Evolutionary conservation across 2,329 filamentous ascomycete genomes (phyloP).

Genomic region (Allantophomopsis cytisporea): DNA sequence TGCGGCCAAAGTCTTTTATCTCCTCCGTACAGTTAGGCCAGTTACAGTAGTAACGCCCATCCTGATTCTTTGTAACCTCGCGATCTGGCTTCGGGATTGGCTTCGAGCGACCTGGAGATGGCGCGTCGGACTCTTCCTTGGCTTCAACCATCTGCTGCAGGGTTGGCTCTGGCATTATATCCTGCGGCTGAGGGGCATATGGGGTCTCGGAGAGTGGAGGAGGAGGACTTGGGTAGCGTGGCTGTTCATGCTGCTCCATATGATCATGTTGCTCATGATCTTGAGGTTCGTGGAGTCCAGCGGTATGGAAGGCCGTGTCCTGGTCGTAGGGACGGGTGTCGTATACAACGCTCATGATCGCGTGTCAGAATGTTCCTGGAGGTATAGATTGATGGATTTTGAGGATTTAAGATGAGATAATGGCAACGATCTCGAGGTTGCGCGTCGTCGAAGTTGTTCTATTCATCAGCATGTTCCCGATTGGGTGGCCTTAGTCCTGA

Average conservation of each 20-base stretch:
- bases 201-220: constrained; percentile 14
- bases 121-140: constrained; percentile 15
- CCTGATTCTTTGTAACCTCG: constrained; percentile 43
- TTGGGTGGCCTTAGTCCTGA: too few relatives aligned
- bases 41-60: constrained; percentile 68
- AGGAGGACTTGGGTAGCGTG: constrained; percentile 17
- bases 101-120: constrained; percentile 23
- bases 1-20: constrained; percentile 56
- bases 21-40: constrained; percentile 55
- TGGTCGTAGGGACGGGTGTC: not conserved
- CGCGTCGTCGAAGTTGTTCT: too few relatives aligned
- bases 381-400: too few relatives aligned
- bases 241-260: constrained; percentile 8
- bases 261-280: constrained; percentile 3
- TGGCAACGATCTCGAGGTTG: too few relatives aligned
- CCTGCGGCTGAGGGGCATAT: constrained; percentile 12
- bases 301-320: not conserved
- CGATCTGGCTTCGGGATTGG: constrained; percentile 45
- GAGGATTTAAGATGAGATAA: too few relatives aligned
- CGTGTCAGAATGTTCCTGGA: not conserved
- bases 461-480: too few relatives aligned
- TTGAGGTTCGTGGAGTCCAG: not conserved
- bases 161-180: constrained; percentile 7
- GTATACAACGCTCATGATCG: not conserved
- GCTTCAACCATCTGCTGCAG: not conserved